Percentiles rank a stretch among this genome's conserved stretches.
These are phyloP conservation scores for Bimuria novae-zelandiae DNA, from an alignment of 2,329 filamentous ascomycete genomes.

Conservation along the genomic window DNA sequence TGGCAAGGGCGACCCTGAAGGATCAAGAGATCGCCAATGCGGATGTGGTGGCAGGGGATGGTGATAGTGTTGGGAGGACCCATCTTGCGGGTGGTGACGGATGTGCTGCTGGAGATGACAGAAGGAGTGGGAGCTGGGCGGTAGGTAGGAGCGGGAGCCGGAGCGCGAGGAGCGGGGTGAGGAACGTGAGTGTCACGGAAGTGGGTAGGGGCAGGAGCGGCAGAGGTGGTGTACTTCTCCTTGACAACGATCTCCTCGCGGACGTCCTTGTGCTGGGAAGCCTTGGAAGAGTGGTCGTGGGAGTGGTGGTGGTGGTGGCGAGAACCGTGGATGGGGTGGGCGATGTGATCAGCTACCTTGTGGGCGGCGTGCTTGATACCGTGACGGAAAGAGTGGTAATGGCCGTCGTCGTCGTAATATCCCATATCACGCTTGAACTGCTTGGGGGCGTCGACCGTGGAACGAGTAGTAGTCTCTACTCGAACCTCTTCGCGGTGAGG, in stretches of 20 bases:
- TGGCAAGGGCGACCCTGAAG: constrained; percentile 99
- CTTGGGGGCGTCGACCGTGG: constrained; percentile 58
- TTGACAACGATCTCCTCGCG: constrained; percentile 55
- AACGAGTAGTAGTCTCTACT: constrained; percentile 55
- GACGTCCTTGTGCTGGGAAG: constrained; percentile 38
- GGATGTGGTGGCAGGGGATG: constrained; percentile 99
- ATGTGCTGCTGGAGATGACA: constrained; percentile 24
- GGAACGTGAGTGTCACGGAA: constrained; percentile 48
- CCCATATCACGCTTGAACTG: constrained; percentile 68
- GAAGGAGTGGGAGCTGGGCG: constrained; percentile 22
- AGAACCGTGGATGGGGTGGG: constrained; percentile 66
- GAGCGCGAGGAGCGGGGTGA: constrained; percentile 25
- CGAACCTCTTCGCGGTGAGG: constrained; percentile 51
- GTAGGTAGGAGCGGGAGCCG: constrained; percentile 70
- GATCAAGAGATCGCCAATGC: constrained; percentile 97
- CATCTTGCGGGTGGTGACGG: constrained; percentile 42
- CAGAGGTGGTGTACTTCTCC: constrained; percentile 47
- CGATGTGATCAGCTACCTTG: constrained; percentile 62
- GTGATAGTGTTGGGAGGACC: constrained; percentile 84
- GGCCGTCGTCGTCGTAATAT: constrained; percentile 79
- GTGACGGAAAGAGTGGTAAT: constrained; percentile 76
- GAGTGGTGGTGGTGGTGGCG: constrained; percentile 55
- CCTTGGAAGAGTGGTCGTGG: constrained; percentile 42
- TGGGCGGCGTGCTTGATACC: constrained; percentile 66
- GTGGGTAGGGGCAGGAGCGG: constrained; percentile 36